Conservation (phyloP, 257 asterid species). For the Craterostigma plantagineum region DNA sequence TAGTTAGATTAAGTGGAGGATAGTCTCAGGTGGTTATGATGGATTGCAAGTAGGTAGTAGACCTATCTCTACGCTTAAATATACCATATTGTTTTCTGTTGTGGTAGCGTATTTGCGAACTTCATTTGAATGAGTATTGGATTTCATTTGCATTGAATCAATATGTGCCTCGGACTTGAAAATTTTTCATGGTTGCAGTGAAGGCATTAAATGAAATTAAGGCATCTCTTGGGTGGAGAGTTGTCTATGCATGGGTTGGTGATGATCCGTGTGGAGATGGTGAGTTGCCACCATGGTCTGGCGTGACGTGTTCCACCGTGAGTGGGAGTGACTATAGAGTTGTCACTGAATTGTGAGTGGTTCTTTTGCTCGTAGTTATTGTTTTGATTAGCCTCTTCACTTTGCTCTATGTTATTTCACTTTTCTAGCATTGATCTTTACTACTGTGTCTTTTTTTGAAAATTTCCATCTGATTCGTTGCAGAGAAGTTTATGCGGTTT, state of each 20-base stretch:
- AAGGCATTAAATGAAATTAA: slow-evolving; percentile 92
- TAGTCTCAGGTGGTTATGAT: no score
- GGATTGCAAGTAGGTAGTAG: no score
- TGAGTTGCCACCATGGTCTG: slow-evolving; percentile 91
- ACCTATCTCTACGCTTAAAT: no score
- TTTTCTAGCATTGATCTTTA: not conserved
- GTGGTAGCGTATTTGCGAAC: no score
- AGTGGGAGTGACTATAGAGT: slow-evolving; percentile 85
- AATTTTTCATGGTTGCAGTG: slow-evolving; percentile 24
- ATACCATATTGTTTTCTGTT: no score
- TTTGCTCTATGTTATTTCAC: not conserved
- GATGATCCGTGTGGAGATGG: slow-evolving; percentile 99
- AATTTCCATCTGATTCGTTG: slow-evolving; percentile 10
- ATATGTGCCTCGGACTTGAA: no score
- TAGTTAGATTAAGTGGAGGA: no score
- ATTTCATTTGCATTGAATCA: not conserved
- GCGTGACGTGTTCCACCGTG: slow-evolving; percentile 65
- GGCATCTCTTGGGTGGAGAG: slow-evolving; percentile 99
- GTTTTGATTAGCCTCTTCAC: not conserved
- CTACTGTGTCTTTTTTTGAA: not conserved
- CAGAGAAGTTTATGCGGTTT: slow-evolving; percentile 99
- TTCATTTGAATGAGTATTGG: not conserved
- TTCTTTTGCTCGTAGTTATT: not conserved
- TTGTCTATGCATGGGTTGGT: slow-evolving; percentile 97
- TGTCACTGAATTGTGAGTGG: slow-evolving; percentile 79